phyloP scores from a whole-genome alignment of 1,284 basidiomycete genomes.

The Apiotrichum domesticum region DNA sequence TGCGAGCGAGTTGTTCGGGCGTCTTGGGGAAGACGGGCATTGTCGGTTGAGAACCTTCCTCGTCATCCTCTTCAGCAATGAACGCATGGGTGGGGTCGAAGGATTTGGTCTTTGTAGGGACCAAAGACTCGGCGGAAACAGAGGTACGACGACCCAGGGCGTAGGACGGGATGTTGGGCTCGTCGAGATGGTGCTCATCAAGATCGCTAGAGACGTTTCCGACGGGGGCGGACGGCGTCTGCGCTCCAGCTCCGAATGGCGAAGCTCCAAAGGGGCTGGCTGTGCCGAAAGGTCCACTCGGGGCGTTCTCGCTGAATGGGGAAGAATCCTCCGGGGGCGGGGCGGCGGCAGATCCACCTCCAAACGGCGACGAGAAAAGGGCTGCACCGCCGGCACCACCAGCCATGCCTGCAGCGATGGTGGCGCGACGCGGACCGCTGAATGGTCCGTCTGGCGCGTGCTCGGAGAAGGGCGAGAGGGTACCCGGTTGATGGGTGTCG shows the following conservation, averaged over 20 bases:
- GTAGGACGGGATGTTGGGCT: constrained; percentile 49
- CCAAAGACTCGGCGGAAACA: constrained; percentile 94
- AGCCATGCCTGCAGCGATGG: constrained; percentile 17
- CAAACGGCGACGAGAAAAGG: constrained; percentile 27
- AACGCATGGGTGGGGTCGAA: constrained; percentile 26
- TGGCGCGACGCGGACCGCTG: constrained; percentile 28
- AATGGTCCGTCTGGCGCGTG: constrained; percentile 41
- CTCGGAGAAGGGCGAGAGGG: constrained; percentile 46
- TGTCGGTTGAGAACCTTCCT: constrained; percentile 29
- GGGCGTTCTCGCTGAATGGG: constrained; percentile 27
- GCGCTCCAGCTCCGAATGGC: constrained; percentile 34
- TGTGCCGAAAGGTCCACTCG: constrained; percentile 13
- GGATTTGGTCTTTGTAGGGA: constrained; percentile 58
- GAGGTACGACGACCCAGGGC: constrained; percentile 87
- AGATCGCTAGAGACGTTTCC: constrained; percentile 35
- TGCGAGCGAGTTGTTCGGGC: constrained; percentile 75
- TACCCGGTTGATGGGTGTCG: constrained; percentile 45
- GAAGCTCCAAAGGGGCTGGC: constrained; percentile 22
- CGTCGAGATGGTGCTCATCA: constrained; percentile 16
- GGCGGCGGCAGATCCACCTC: constrained; percentile 6
- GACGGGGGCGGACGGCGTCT: constrained; percentile 57
- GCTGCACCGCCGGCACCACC: constrained; percentile 33
- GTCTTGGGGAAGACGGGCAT: constrained; percentile 73
- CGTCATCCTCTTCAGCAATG: constrained; percentile 39
- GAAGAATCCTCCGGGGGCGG: constrained; percentile 8